Percentiles rank a stretch among this genome's conserved stretches.
Evolutionary conservation across 768 basidiomycete species (phyloP).

Genomic region (Pleurotus tuoliensis): DNA sequence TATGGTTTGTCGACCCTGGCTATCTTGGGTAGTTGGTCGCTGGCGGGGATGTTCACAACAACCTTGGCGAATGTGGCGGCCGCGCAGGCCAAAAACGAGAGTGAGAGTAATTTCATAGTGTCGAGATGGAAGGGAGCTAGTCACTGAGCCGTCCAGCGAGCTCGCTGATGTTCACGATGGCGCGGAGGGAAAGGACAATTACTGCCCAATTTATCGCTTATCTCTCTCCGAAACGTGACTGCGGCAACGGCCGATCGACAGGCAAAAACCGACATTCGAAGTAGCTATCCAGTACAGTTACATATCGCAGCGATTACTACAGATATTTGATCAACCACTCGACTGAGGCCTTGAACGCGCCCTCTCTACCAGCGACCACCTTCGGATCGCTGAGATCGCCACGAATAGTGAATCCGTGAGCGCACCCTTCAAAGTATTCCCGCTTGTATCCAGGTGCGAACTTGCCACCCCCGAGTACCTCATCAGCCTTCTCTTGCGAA

Average conservation of each 20-base stretch:
- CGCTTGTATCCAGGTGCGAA: conserved; percentile 48
- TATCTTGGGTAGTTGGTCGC: conserved; percentile 73
- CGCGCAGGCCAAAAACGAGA: conserved; percentile 38
- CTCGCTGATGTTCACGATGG: conserved; percentile 24
- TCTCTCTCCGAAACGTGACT: too few relatives aligned
- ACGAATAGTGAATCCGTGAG: conserved; percentile 53
- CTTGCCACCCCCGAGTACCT: conserved; percentile 42
- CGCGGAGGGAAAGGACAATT: conserved; percentile 12
- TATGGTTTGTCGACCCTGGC: conserved; percentile 65
- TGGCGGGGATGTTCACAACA: conserved; percentile 54
- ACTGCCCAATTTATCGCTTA: too few relatives aligned
- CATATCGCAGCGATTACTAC: conserved; percentile 1
- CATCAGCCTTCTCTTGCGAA: conserved; percentile 40
- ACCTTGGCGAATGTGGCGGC: conserved; percentile 34
- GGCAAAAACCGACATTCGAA: too few relatives aligned
- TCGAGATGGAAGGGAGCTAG: conserved; percentile 43
- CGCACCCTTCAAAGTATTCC: conserved; percentile 42
- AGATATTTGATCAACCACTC: conserved; percentile 46
- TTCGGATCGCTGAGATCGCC: conserved; percentile 45
- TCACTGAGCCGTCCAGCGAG: conserved; percentile 56
- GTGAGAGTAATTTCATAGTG: conserved; percentile 66
- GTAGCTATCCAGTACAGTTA: too few relatives aligned
- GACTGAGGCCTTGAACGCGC: conserved; percentile 53
- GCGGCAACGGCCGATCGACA: too few relatives aligned
- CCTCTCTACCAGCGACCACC: conserved; percentile 61